These are phyloP conservation scores for Paramecium pentaurelia DNA, from an alignment of 73 alveolate species.

Conservation along the genomic window DNA sequence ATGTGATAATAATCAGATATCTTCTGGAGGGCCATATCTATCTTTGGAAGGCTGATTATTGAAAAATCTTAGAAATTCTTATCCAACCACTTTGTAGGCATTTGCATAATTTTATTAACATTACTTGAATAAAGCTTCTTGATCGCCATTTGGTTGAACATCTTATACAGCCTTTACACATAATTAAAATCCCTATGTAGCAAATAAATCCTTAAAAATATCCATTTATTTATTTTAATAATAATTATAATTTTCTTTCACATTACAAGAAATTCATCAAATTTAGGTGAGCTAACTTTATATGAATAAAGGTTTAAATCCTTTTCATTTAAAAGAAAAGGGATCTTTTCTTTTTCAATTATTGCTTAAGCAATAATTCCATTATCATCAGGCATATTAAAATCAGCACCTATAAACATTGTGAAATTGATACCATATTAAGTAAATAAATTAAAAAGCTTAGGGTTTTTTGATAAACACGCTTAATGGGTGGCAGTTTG, in stretches of 20 bases:
- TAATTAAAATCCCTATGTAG: not conserved
- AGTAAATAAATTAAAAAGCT: not conserved
- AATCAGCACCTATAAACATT: not conserved
- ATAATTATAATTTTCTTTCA: not conserved
- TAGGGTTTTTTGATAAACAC: not conserved
- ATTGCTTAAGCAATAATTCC: not conserved
- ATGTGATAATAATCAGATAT: not conserved
- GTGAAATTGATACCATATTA: not conserved
- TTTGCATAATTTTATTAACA: slow-evolving; percentile 1
- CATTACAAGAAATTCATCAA: not conserved
- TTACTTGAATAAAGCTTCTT: not conserved
- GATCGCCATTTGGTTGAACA: not conserved
- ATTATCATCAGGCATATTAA: not conserved
- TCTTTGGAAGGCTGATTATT: slow-evolving; percentile 5
- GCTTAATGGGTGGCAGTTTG: not conserved
- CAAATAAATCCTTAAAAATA: slow-evolving; percentile 13
- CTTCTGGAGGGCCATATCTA: slow-evolving; percentile 31
- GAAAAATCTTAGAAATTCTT: not conserved
- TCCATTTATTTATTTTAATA: slow-evolving; percentile 6
- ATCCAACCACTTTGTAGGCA: slow-evolving; percentile 33
- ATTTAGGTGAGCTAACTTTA: not conserved
- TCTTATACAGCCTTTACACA: not conserved
- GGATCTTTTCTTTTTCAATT: not conserved
- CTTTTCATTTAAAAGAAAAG: not conserved
- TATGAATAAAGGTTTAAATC: not conserved